These are phyloP conservation scores for Yarrowia deformans DNA, from an alignment of 805 yeast species.

Conservation along the genomic window DNA sequence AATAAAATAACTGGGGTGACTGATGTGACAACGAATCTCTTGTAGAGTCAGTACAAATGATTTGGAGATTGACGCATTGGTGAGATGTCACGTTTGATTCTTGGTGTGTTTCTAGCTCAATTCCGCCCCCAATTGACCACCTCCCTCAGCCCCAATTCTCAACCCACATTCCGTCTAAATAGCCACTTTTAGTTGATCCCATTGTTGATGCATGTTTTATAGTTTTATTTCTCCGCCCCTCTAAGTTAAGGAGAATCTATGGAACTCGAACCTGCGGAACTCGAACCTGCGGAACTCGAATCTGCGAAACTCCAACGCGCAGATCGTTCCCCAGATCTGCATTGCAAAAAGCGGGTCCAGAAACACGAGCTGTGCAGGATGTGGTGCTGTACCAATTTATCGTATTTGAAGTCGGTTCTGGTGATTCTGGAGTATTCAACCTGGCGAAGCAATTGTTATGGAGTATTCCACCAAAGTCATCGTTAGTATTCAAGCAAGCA, in stretches of 20 bases:
- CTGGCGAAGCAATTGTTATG: no score
- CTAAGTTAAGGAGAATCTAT: background rate
- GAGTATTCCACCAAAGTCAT: no score
- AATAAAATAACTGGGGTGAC: background rate
- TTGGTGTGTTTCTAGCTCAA: background rate
- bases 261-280: background rate
- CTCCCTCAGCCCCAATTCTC: background rate
- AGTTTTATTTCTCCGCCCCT: background rate
- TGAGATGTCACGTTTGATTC: background rate
- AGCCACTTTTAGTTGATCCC: no score
- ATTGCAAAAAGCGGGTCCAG: no score
- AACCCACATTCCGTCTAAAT: background rate
- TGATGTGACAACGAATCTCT: no score
- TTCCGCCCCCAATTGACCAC: background rate
- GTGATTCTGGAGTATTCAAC: no score
- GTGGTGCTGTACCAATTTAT: no score
- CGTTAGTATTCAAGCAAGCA: no score
- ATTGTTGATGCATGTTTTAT: no score
- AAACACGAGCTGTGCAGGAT: background rate
- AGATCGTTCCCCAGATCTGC: conserved; percentile 5
- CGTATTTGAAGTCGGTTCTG: no score
- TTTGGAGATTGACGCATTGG: no score
- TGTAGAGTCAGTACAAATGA: no score
- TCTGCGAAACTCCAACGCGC: background rate
- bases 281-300: background rate